These are phyloP conservation scores for Fusarium brevicatenulatum DNA, from an alignment of 2,329 filamentous ascomycete species.

Conservation along the genomic window DNA sequence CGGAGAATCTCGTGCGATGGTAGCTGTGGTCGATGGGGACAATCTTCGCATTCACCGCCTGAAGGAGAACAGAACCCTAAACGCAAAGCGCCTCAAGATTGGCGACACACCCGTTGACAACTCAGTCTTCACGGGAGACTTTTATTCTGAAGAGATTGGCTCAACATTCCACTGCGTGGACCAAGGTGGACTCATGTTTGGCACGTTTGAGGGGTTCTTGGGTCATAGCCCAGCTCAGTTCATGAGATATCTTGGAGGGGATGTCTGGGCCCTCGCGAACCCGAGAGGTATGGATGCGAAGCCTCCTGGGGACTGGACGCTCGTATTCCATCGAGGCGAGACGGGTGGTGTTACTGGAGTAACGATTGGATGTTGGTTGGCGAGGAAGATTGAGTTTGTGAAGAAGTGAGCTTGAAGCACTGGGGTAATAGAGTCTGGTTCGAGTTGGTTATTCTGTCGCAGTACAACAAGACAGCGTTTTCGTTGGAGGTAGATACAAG, in stretches of 20 bases:
- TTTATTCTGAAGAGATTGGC: conserved; percentile 24
- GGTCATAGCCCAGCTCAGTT: conserved; percentile 25
- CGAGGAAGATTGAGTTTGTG: conserved; percentile 21
- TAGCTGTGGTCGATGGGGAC: conserved; percentile 4
- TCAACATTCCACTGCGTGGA: conserved; percentile 26
- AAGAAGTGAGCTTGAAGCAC: not conserved
- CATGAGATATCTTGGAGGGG: conserved; percentile 20
- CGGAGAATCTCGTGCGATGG: conserved; percentile 19
- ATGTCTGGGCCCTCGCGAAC: conserved; percentile 25
- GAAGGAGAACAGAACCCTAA: conserved; percentile 23
- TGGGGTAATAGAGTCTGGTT: not conserved
- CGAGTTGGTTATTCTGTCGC: not conserved
- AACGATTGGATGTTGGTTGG: conserved; percentile 25
- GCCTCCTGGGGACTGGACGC: conserved; percentile 30
- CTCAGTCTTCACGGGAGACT: conserved; percentile 9
- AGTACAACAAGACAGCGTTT: not conserved
- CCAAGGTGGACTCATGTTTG: conserved; percentile 26
- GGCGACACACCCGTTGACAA: not conserved
- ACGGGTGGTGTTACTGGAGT: not conserved
- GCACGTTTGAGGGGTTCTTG: conserved; percentile 25
- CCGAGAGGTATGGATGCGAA: conserved; percentile 32
- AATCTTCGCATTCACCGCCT: conserved; percentile 17
- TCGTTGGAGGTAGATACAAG: not conserved
- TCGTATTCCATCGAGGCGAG: conserved; percentile 10
- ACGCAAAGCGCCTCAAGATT: conserved; percentile 6